A percentile compares a stretch with the other conserved stretches of the same genome.
Evolutionary conservation across 805 yeast genomes (phyloP).

Genomic region (Candida cerambycidarum): DNA sequence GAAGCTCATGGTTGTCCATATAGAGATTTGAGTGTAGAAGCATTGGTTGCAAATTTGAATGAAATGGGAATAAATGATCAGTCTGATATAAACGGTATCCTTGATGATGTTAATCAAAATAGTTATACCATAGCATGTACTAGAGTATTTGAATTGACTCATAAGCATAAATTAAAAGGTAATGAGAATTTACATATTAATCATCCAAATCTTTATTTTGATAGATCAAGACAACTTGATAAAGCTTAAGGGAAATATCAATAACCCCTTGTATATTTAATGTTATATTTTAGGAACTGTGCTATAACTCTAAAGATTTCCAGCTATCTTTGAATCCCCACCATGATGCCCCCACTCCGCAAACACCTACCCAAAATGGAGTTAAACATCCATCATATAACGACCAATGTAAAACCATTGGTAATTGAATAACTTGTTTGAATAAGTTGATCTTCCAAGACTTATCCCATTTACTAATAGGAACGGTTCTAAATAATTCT

Average conservation of each 20-base stretch:
- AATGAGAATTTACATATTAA: slow-evolving; percentile 62
- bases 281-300: slow-evolving; percentile 4
- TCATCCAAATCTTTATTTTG: slow-evolving; percentile 89
- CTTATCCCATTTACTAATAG: slow-evolving; percentile 33
- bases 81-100: slow-evolving; percentile 54
- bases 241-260: slow-evolving; percentile 10
- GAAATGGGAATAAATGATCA: slow-evolving; percentile 67
- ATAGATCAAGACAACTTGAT: slow-evolving; percentile 64
- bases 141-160: slow-evolving; percentile 76
- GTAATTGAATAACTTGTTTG: slow-evolving; percentile 39
- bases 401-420: slow-evolving; percentile 46
- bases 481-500: slow-evolving; percentile 42
- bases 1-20: slow-evolving; percentile 95
- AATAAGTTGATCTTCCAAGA: slow-evolving; percentile 37
- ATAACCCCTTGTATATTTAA: slow-evolving; percentile 1
- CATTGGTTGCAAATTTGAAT: slow-evolving; percentile 53
- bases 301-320: slow-evolving; percentile 32
- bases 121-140: slow-evolving; percentile 89
- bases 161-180: slow-evolving; percentile 41
- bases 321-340: slow-evolving; percentile 38
- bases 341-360: slow-evolving; percentile 46
- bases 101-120: slow-evolving; percentile 65
- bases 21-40: slow-evolving; percentile 68
- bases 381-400: slow-evolving; percentile 43
- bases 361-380: slow-evolving; percentile 50